phyloP scores from a whole-genome alignment of 2,329 filamentous ascomycete genomes.

The Decorospora gaudefroyi region DNA sequence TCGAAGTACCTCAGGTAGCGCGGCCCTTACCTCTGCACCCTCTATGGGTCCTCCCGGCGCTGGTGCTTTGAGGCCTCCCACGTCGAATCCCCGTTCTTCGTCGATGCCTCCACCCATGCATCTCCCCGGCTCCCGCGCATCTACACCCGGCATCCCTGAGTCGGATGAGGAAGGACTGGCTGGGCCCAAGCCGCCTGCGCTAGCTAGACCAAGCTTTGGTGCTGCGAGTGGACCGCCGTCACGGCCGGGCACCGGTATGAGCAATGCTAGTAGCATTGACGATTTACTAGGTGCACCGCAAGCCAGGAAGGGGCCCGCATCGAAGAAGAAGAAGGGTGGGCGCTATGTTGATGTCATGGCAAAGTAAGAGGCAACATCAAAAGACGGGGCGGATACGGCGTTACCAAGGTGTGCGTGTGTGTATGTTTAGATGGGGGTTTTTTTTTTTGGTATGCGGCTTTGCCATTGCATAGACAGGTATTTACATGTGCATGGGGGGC shows the following conservation, averaged over 20 bases:
- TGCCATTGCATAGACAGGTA: no score
- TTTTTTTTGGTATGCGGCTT: no score
- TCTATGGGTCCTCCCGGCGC: conserved; percentile 41
- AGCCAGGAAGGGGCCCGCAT: conserved; percentile 63
- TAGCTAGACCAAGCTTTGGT: conserved; percentile 34
- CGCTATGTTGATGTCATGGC: conserved; percentile 84
- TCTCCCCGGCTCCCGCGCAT: conserved; percentile 32
- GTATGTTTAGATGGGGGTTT: conserved; percentile 1
- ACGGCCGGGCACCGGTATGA: conserved; percentile 75
- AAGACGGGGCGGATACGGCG: no score
- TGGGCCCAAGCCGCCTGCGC: conserved; percentile 26
- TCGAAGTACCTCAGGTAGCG: conserved; percentile 56
- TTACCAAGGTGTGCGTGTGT: background rate
- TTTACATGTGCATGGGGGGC: no score
- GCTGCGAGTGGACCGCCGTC: conserved; percentile 40
- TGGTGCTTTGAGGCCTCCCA: conserved; percentile 24
- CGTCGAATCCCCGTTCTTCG: conserved; percentile 36
- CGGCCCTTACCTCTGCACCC: conserved; percentile 27
- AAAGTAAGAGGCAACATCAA: no score
- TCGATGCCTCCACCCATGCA: conserved; percentile 46
- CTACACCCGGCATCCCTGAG: conserved; percentile 39
- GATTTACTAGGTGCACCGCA: conserved; percentile 79
- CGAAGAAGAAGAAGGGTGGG: conserved; percentile 76
- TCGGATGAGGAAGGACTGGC: conserved; percentile 35
- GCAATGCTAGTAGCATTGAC: conserved; percentile 92